Percentiles rank a stretch among this genome's conserved stretches.
phyloP scores from a whole-genome alignment of 257 asterid genomes.

The Ilex aquifolium region DNA sequence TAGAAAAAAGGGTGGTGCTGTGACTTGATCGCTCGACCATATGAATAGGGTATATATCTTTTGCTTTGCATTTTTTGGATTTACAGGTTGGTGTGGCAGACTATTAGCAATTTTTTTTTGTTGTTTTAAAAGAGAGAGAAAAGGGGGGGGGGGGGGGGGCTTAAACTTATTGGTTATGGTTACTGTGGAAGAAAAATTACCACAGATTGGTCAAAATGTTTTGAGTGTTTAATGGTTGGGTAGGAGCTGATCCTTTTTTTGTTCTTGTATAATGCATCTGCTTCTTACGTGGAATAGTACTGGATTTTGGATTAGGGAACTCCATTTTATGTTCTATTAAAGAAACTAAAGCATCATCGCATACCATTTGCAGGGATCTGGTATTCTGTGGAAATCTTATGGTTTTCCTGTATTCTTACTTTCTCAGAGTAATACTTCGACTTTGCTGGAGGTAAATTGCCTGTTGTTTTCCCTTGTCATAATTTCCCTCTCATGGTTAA shows the following conservation, averaged over 20 bases:
- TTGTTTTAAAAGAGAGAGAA: not conserved
- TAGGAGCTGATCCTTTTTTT: too few species aligned
- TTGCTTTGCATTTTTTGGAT: too few species aligned
- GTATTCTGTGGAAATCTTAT: constrained; percentile 90
- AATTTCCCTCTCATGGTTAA: constrained; percentile 5
- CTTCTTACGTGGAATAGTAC: too few species aligned
- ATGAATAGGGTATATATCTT: too few species aligned
- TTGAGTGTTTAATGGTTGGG: not conserved
- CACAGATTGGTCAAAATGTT: constrained; percentile 1
- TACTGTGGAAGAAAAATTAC: too few species aligned
- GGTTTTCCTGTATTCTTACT: constrained; percentile 89
- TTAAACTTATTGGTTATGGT: too few species aligned
- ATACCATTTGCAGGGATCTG: constrained; percentile 81
- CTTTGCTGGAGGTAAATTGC: constrained; percentile 63
- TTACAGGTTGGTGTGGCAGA: too few species aligned
- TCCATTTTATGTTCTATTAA: not conserved
- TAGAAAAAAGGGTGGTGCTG: too few species aligned
- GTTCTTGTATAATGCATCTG: too few species aligned
- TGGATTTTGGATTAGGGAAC: too few species aligned
- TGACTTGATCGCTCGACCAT: too few species aligned
- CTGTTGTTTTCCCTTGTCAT: constrained; percentile 3
- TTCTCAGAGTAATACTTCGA: constrained; percentile 56
- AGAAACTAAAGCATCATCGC: not conserved
- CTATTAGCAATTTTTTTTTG: not conserved
- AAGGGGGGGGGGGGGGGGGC: too few species aligned